Percentiles rank a stretch among this genome's conserved stretches.
Conservation (phyloP, 257 asterid genomes). For the Solanum gracilifrons region DNA sequence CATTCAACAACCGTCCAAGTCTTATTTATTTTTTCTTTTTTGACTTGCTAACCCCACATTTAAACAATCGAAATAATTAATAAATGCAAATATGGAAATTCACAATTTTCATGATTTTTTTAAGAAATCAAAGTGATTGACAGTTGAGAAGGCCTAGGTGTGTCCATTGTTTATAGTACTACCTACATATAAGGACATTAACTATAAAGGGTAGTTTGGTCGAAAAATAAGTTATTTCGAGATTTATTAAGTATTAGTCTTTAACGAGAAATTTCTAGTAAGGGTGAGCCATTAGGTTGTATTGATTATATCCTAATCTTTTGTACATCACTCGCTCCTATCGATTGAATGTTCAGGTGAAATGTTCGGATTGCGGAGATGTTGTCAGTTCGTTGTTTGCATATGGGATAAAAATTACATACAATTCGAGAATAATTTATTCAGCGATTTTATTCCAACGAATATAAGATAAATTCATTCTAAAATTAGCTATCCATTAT, state of each 20-base stretch:
- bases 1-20: background rate
- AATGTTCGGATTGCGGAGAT: no score
- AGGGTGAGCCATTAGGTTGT: background rate
- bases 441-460: no score
- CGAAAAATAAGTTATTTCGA: no score
- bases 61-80: background rate
- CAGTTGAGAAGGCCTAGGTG: background rate
- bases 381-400: background rate
- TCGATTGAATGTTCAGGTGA: background rate
- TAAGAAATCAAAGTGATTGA: background rate
- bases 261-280: background rate
- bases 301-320: background rate
- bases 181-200: background rate
- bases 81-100: background rate
- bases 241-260: no score
- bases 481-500: no score
- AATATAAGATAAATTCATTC: background rate
- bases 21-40: background rate
- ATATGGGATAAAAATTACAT: no score
- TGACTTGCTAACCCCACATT: background rate
- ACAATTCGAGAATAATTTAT: no score
- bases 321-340: no score
- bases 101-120: background rate
- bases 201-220: accelerated
- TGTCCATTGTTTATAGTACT: background rate